A percentile compares a stretch with the other conserved stretches of the same genome.
Evolutionary conservation across 352 stramenopile genomes (phyloP).

Genomic region (Pythium biforme): DNA sequence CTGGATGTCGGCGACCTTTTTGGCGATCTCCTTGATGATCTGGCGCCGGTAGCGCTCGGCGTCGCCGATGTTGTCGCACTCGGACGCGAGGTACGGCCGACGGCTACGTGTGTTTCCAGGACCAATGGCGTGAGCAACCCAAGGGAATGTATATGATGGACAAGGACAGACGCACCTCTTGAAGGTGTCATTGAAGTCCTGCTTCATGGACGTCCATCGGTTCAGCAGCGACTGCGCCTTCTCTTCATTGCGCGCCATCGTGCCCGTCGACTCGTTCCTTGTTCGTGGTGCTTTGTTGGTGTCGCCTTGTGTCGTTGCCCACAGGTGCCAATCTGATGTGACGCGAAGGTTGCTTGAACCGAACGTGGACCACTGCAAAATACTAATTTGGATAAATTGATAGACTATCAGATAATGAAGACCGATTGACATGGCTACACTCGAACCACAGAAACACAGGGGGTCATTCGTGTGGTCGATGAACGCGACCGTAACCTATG

Average conservation of each 20-base stretch:
- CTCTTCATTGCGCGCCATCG: conserved; percentile 94
- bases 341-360: no score
- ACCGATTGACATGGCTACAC: no score
- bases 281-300: neutral
- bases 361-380: no score
- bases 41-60: conserved; percentile 92
- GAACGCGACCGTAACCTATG: no score
- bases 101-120: conserved; percentile 33
- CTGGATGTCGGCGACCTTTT: conserved; percentile 96
- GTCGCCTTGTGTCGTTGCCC: neutral
- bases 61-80: conserved; percentile 93
- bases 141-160: neutral
- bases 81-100: conserved; percentile 92
- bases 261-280: conserved; percentile 2
- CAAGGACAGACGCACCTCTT: conserved; percentile 50
- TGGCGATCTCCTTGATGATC: conserved; percentile 94
- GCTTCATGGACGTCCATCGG: conserved; percentile 97
- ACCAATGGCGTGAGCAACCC: neutral
- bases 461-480: no score
- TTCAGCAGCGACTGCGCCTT: conserved; percentile 98
- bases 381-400: no score
- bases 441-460: no score
- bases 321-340: no score
- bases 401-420: no score
- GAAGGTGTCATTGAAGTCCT: conserved; percentile 87